phyloP scores from a whole-genome alignment of 164 flowering plant species.

The Kalanchoe fedtschenkoi region DNA sequence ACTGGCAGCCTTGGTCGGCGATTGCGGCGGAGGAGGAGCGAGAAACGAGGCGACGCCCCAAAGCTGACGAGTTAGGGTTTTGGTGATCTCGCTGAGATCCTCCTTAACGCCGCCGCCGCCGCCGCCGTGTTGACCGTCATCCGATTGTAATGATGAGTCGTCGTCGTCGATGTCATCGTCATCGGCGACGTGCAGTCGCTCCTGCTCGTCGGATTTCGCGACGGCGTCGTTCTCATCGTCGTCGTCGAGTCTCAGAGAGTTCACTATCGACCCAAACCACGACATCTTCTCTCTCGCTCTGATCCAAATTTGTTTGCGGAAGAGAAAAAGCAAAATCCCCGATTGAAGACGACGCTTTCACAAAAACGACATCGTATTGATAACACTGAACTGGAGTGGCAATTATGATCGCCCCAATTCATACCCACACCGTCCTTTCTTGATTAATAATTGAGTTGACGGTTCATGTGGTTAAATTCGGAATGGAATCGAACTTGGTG shows the following conservation, averaged over 20 bases:
- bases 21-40: conserved; percentile 38
- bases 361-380: not conserved
- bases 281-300: not conserved
- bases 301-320: not conserved
- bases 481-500: no score
- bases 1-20: conserved; percentile 12
- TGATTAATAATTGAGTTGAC: no score
- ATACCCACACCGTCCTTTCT: no score
- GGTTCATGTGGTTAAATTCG: no score
- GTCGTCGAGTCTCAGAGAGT: conserved; percentile 2
- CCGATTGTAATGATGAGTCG: conserved; percentile 10
- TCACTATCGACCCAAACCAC: conserved; percentile 6
- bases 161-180: no score
- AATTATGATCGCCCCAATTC: no score
- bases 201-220: not conserved
- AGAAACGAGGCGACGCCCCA: conserved; percentile 82
- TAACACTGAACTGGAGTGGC: no score
- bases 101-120: conserved; percentile 97
- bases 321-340: no score
- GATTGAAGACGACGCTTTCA: no score
- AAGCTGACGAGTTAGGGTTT: conserved; percentile 51
- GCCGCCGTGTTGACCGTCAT: not conserved
- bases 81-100: conserved; percentile 63
- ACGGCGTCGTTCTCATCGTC: conserved; percentile 3
- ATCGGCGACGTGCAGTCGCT: conserved; percentile 10